Evolutionary conservation across 1,139 yeast species (phyloP), one percentile per base, ranked within the genome.

Genomic region (Sugiyamaella grinbergsii): DNA sequence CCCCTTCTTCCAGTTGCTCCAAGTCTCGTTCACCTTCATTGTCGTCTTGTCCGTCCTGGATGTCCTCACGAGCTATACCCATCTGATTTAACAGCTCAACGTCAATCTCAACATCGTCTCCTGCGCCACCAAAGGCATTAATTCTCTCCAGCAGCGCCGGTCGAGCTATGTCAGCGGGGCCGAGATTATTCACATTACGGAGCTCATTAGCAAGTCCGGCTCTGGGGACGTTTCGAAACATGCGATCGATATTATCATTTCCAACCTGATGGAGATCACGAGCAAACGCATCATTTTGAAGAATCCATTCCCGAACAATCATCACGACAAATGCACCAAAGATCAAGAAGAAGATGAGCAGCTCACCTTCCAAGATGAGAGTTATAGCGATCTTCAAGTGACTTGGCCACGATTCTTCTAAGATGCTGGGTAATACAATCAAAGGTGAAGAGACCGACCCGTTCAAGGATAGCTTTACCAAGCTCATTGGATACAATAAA

Each of bases 281-380:
- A 8, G 58, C 42, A 44, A 60, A 60, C 26, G 50, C 58, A 6
- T 60, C 66, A 50, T 64, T 63, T 48, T 65, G 67, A 16, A 67
- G 50, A n/a, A 70, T 62, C 73, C 73, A 70, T 42, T 70, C 73
- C 15, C 71, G 56, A 15, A 68, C 68, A 28, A 69, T 57, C 58
- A 67, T 62, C 16, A 68, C 58, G 4, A 66, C 57, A 40, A 67
- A 60, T 18, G 66, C 54, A 13, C 61, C 43, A 28, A 65, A 51
- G 3, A 66, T 46, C 13, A 65, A 55, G 11, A 61, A 31, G 7
- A 60, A 53, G 6, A 69, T 58, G 19, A 68, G 58, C 18, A 62
- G 57, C 33, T 62, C 65, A 7, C 73, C 73, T 43, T 67, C 70
- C 7, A 65, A 54, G 8, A 60, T 24, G 53, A 46, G 63, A 63